phyloP scores from a whole-genome alignment of 129 eudicot genomes.

The Flaveria trinervia region DNA sequence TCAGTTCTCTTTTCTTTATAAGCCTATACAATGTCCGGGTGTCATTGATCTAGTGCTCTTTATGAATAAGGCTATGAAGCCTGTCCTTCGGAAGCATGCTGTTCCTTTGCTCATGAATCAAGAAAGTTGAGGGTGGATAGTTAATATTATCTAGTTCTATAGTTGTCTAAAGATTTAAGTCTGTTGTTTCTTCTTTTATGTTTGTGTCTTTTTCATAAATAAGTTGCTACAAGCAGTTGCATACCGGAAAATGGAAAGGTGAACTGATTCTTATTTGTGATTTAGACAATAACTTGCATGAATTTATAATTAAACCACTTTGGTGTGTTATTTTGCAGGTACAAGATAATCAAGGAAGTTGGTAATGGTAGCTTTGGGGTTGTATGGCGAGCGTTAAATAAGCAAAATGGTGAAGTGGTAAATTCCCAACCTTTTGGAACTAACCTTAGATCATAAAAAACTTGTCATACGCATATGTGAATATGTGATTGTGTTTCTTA shows the following conservation, averaged over 20 bases:
- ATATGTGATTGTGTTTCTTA: conserved; percentile 3
- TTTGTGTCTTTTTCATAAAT: conserved; percentile 42
- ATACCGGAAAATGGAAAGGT: conserved; percentile 79
- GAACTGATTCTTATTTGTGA: conserved; percentile 21
- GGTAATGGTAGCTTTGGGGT: conserved; percentile 97
- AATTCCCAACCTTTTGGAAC: conserved; percentile 18
- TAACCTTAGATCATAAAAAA: not conserved
- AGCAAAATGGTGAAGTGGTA: conserved; percentile 96
- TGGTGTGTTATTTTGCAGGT: conserved; percentile 44
- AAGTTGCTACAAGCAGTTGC: conserved; percentile 51
- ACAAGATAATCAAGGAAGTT: conserved; percentile 84
- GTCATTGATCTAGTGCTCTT: conserved; percentile 35
- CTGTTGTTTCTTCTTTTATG: conserved; percentile 33
- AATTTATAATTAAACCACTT: not conserved
- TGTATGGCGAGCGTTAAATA: conserved; percentile 93
- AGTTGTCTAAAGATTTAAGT: conserved; percentile 40
- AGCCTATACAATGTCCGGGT: conserved; percentile 29
- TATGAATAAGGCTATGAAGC: conserved; percentile 57
- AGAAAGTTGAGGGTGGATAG: conserved; percentile 52
- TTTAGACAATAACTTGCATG: not conserved
- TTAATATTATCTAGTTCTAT: conserved; percentile 40
- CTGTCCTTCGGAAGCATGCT: conserved; percentile 45
- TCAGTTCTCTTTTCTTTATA: conserved; percentile 30
- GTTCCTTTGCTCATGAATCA: conserved; percentile 39
- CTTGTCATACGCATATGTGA: not conserved